These are phyloP conservation scores for Arachis stenosperma DNA, from an alignment of 306 rosid species.

Conservation along the genomic window DNA sequence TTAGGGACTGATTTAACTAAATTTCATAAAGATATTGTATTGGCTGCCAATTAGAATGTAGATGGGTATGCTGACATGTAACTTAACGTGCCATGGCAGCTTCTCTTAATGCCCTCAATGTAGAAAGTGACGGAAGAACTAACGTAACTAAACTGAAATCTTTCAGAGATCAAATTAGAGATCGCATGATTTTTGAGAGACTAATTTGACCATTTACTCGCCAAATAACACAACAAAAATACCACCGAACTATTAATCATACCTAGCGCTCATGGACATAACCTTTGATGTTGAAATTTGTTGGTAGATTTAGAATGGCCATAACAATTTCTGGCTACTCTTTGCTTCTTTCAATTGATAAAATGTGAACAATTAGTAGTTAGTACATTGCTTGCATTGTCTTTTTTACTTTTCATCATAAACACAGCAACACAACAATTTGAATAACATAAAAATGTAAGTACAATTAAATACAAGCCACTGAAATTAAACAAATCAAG, in stretches of 20 bases:
- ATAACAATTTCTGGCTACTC: background rate
- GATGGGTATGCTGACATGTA: too few relatives aligned
- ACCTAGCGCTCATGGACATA: background rate
- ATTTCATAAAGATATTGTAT: too few relatives aligned
- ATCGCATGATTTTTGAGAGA: too few relatives aligned
- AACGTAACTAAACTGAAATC: too few relatives aligned
- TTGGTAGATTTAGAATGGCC: background rate
- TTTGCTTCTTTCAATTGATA: background rate
- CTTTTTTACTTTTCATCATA: background rate
- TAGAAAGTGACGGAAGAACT: too few relatives aligned
- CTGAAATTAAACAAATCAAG: constrained; percentile 25
- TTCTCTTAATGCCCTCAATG: accelerated
- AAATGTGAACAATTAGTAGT: background rate
- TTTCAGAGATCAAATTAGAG: too few relatives aligned
- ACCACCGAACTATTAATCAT: background rate
- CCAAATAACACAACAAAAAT: background rate
- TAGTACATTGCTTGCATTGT: background rate
- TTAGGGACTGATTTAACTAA: too few relatives aligned
- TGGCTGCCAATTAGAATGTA: too few relatives aligned
- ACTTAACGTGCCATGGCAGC: too few relatives aligned
- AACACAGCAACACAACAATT: background rate
- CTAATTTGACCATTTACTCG: too few relatives aligned
- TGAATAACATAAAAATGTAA: constrained; percentile 25
- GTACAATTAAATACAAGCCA: constrained; percentile 34
- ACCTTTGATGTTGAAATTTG: background rate